Percentiles rank a stretch among this genome's conserved stretches.
Evolutionary conservation across 176 grass and related monocot species (phyloP).

Genomic region (Leersia perrieri): DNA sequence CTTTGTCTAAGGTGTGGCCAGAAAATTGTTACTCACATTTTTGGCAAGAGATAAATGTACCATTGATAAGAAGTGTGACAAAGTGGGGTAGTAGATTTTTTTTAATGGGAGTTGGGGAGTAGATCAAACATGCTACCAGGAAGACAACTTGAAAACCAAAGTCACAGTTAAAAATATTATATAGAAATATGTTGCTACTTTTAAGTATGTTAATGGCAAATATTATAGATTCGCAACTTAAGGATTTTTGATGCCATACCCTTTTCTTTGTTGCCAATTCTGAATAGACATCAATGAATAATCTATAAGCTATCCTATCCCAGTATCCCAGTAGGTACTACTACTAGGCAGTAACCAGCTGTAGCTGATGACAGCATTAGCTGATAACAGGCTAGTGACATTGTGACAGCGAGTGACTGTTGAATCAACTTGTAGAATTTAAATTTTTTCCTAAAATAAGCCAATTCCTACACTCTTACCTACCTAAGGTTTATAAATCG

Average conservation of each 20-base stretch:
- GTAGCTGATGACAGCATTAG: not conserved
- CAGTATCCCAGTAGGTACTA: too few relatives aligned
- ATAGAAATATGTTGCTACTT: not conserved
- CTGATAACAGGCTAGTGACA: not conserved
- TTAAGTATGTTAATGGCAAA: not conserved
- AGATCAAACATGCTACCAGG: not conserved
- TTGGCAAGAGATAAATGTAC: too few relatives aligned
- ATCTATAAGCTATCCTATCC: not conserved
- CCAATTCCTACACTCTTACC: too few relatives aligned
- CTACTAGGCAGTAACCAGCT: not conserved
- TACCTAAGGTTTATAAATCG: too few relatives aligned
- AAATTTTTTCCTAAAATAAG: too few relatives aligned
- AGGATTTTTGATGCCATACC: not conserved
- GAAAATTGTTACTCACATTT: too few relatives aligned
- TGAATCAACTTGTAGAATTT: too few relatives aligned
- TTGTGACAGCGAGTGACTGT: not conserved
- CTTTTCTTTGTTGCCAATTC: not conserved
- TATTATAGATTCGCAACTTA: not conserved
- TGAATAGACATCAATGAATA: not conserved
- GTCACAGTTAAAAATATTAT: not conserved
- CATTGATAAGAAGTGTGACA: too few relatives aligned
- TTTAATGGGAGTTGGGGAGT: too few relatives aligned
- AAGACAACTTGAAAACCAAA: not conserved
- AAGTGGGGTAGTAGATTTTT: too few relatives aligned
- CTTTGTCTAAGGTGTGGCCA: too few relatives aligned